Percentiles rank a stretch among this genome's conserved stretches.
These are phyloP conservation scores for Mycena filopes DNA, from an alignment of 768 basidiomycete genomes.

Conservation along the genomic window DNA sequence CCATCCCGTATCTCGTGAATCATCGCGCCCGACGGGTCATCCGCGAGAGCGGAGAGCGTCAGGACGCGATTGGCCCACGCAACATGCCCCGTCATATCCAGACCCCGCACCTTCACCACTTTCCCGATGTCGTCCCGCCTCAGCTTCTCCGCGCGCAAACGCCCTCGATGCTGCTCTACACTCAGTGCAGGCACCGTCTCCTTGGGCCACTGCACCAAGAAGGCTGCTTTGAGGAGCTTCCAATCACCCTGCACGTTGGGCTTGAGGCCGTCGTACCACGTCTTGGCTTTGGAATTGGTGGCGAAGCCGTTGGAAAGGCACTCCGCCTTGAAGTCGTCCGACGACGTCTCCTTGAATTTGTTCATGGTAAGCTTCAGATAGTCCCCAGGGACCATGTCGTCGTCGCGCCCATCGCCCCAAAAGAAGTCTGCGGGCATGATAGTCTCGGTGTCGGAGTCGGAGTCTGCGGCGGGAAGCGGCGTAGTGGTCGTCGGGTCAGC, in stretches of 20 bases:
- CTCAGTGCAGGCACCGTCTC: conserved; percentile 11
- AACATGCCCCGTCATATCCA: conserved; percentile 15
- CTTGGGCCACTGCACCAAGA: conserved; percentile 12
- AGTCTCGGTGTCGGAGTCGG: conserved; percentile 12
- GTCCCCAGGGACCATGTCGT: conserved; percentile 10
- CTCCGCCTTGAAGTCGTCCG: conserved; percentile 15
- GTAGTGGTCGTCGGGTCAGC: neutral
- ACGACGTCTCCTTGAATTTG: conserved; percentile 20
- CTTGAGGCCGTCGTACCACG: neutral
- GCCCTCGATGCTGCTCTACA: conserved; percentile 19
- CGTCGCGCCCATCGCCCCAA: conserved; percentile 9
- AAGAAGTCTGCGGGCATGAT: conserved; percentile 19
- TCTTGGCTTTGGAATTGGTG: conserved; percentile 9
- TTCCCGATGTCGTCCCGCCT: conserved; percentile 11
- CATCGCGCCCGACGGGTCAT: conserved; percentile 19
- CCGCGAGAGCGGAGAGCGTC: conserved; percentile 1
- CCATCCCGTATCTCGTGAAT: conserved; percentile 14
- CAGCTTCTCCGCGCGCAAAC: conserved; percentile 18
- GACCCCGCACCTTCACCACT: conserved; percentile 9
- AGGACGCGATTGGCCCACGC: conserved; percentile 18
- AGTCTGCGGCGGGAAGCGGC: neutral
- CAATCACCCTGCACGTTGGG: conserved; percentile 1
- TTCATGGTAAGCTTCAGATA: conserved; percentile 13
- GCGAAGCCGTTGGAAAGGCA: conserved; percentile 14
- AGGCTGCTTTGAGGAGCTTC: conserved; percentile 14